phyloP scores from a whole-genome alignment of 305 asterid genomes.

The Solanum hybrid region DNA sequence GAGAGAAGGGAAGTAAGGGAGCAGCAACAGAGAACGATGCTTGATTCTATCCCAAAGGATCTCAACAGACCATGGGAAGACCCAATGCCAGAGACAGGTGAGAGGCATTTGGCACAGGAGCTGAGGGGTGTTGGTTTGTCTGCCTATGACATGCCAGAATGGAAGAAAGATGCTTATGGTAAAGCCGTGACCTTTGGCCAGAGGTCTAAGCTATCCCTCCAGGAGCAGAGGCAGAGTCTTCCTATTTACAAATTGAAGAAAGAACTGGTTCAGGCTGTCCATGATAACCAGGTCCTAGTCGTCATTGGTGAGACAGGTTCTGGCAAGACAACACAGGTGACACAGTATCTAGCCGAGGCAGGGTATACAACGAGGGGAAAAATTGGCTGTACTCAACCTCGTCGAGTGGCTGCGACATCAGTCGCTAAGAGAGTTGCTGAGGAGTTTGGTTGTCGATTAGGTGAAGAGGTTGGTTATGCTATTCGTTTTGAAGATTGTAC shows the following conservation, averaged over 20 bases:
- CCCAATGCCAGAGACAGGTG: slow-evolving; percentile 97
- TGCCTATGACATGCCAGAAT: slow-evolving; percentile 93
- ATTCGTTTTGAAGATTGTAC: slow-evolving; percentile 94
- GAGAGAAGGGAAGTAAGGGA: slow-evolving; percentile 90
- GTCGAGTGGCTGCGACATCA: slow-evolving; percentile 94
- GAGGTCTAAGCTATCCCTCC: slow-evolving; percentile 81
- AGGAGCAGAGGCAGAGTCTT: slow-evolving; percentile 81
- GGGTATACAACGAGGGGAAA: slow-evolving; percentile 84
- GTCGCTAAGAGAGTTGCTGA: slow-evolving; percentile 95
- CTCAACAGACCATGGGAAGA: slow-evolving; percentile 98
- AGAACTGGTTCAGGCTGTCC: slow-evolving; percentile 72
- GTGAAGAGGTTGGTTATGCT: slow-evolving; percentile 88
- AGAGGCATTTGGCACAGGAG: slow-evolving; percentile 94
- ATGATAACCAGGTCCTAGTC: slow-evolving; percentile 77
- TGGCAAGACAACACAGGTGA: slow-evolving; percentile 88
- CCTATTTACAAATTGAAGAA: slow-evolving; percentile 83
- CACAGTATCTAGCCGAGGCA: slow-evolving; percentile 93
- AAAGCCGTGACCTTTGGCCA: slow-evolving; percentile 82
- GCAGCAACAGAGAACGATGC: slow-evolving; percentile 77
- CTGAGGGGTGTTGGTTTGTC: slow-evolving; percentile 95
- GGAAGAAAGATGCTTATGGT: slow-evolving; percentile 92
- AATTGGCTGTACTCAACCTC: slow-evolving; percentile 96
- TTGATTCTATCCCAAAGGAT: slow-evolving; percentile 96
- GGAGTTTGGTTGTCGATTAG: slow-evolving; percentile 85
- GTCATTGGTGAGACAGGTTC: slow-evolving; percentile 97